phyloP scores from a whole-genome alignment of 2,329 filamentous ascomycete genomes.

The Leptographium radiaticola region DNA sequence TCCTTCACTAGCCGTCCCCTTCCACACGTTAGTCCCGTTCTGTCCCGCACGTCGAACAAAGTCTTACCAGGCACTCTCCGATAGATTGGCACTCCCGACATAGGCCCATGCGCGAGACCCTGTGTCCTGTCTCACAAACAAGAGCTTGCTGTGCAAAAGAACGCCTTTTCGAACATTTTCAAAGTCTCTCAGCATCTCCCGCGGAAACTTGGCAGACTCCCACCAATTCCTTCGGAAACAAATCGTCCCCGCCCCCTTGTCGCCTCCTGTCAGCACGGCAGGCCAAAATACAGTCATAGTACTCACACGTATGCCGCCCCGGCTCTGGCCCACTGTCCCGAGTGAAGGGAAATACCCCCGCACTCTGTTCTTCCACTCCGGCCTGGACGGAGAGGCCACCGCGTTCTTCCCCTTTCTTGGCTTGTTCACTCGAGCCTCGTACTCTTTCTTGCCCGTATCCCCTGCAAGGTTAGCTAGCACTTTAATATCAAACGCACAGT shows the following conservation, averaged over 20 bases:
- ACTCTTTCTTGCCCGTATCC: conserved; percentile 32
- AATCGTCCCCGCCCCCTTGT: conserved; percentile 64
- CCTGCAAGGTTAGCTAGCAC: conserved; percentile 13
- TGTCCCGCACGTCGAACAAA: background rate
- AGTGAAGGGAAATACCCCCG: conserved; percentile 72
- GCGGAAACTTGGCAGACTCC: conserved; percentile 56
- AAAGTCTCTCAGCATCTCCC: conserved; percentile 59
- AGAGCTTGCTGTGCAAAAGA: conserved; percentile 79
- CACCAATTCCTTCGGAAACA: conserved; percentile 67
- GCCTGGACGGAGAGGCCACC: background rate
- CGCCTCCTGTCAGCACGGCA: background rate
- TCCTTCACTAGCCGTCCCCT: conserved; percentile 72
- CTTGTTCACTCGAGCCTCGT: conserved; percentile 24
- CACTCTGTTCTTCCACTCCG: conserved; percentile 29
- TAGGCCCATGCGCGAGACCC: conserved; percentile 53
- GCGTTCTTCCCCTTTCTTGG: conserved; percentile 14
- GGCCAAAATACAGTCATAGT: fast-evolving
- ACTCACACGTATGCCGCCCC: conserved; percentile 45
- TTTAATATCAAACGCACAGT: too few relatives aligned
- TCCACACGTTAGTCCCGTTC: background rate
- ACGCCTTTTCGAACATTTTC: conserved; percentile 56
- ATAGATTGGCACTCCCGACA: conserved; percentile 81
- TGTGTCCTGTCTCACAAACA: conserved; percentile 29
- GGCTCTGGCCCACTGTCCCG: conserved; percentile 52
- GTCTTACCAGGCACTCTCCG: conserved; percentile 79